Evolutionary conservation across 2,329 filamentous ascomycete species (phyloP).

Genomic region (Fusarium redolens): DNA sequence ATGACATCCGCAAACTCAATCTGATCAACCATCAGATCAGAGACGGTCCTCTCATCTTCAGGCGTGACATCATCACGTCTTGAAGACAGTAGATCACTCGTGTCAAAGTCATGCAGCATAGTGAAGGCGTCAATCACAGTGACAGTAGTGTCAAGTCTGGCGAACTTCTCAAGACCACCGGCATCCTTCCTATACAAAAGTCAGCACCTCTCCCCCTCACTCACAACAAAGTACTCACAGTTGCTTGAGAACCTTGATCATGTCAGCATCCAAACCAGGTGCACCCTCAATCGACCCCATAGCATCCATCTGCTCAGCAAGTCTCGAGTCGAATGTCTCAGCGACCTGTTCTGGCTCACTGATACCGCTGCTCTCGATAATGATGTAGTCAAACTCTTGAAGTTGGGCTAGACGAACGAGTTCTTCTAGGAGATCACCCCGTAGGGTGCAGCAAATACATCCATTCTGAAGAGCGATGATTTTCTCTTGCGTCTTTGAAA

Average conservation of each 20-base stretch:
- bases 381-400: slow-evolving; percentile 75
- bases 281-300: slow-evolving; percentile 48
- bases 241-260: slow-evolving; percentile 51
- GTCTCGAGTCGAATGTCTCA: slow-evolving; percentile 74
- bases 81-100: slow-evolving; percentile 73
- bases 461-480: slow-evolving; percentile 77
- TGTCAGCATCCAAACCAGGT: slow-evolving; percentile 50
- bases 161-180: slow-evolving; percentile 74
- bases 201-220: not conserved
- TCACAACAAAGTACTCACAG: slow-evolving; percentile 40
- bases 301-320: slow-evolving; percentile 59
- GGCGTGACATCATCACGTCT: slow-evolving; percentile 70
- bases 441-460: slow-evolving; percentile 81
- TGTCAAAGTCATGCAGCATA: slow-evolving; percentile 78
- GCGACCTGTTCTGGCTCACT: slow-evolving; percentile 80
- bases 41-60: slow-evolving; percentile 79
- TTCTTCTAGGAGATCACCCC: slow-evolving; percentile 77
- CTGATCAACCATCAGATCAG: slow-evolving; percentile 80
- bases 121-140: slow-evolving; percentile 81
- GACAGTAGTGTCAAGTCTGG: slow-evolving; percentile 75
- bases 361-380: slow-evolving; percentile 78
- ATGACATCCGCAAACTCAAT: slow-evolving; percentile 83
- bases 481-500: slow-evolving; percentile 71
- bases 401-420: slow-evolving; percentile 71
- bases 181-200: slow-evolving; percentile 55